Percentiles rank a stretch among this genome's conserved stretches.
phyloP scores from a whole-genome alignment of 768 basidiomycete species.

The Russula ochroleuca region DNA sequence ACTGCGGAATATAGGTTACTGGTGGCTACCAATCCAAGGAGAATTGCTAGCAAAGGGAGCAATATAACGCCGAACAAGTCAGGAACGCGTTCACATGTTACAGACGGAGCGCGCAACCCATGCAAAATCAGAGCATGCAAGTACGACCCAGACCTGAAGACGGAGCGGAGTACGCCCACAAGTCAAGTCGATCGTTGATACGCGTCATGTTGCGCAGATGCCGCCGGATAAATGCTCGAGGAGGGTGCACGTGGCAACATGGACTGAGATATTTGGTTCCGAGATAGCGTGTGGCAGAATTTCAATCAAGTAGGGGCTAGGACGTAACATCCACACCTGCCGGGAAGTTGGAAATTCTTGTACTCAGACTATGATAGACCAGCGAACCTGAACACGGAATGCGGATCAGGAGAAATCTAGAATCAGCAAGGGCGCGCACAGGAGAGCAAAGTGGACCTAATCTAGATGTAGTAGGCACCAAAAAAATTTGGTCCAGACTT shows the following conservation, averaged over 20 bases:
- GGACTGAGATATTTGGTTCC: neutral
- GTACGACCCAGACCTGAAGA: neutral
- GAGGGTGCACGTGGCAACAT: neutral
- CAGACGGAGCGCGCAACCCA: constrained; percentile 15
- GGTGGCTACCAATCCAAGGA: neutral
- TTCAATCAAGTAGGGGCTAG: neutral
- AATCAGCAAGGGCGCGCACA: neutral
- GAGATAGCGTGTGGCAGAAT: neutral
- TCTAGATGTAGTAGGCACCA: constrained; percentile 1
- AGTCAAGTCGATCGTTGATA: neutral
- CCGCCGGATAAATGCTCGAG: neutral
- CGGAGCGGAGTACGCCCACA: neutral
- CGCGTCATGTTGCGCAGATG: neutral
- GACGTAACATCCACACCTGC: neutral
- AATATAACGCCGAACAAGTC: neutral
- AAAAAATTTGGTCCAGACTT: neutral
- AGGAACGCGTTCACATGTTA: constrained; percentile 16
- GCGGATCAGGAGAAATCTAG: constrained; percentile 6
- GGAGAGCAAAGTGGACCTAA: neutral
- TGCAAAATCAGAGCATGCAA: neutral
- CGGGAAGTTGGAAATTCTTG: neutral
- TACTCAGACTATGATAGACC: no score
- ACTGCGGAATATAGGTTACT: neutral
- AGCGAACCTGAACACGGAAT: neutral
- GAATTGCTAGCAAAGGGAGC: neutral